Conservation (phyloP, 805 yeast genomes). For the Brettanomyces anomalus region DNA sequence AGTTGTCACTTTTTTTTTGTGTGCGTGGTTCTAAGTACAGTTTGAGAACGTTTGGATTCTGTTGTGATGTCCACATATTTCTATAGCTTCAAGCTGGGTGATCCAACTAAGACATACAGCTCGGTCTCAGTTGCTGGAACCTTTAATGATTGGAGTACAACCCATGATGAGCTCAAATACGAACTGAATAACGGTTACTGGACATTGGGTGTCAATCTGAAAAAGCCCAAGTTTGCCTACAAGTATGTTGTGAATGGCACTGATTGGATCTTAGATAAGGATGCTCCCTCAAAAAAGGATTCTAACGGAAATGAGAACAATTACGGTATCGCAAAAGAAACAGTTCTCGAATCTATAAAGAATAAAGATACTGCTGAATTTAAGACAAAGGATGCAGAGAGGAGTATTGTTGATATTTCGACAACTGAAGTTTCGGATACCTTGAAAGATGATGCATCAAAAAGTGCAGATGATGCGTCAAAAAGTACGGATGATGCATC, state of each 20-base stretch:
- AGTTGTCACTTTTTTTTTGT: too few species aligned
- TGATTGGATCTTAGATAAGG: conserved; percentile 20
- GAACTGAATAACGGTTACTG: conserved; percentile 5
- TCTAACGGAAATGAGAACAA: conserved; percentile 21
- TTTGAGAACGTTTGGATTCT: too few species aligned
- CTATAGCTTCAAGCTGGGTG: conserved; percentile 2
- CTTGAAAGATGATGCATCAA: not conserved
- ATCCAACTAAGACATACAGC: conserved; percentile 7
- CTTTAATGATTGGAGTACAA: conserved; percentile 13
- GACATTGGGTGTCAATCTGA: conserved; percentile 1
- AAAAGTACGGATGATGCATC: not conserved
- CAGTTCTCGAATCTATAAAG: not conserved
- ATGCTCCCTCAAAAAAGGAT: conserved; percentile 16
- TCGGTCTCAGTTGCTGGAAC: conserved; percentile 14
- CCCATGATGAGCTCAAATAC: conserved; percentile 4
- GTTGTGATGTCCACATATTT: conserved; percentile 1
- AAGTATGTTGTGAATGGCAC: conserved; percentile 21
- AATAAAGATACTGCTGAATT: not conserved
- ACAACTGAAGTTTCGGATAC: not conserved
- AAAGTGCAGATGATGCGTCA: not conserved
- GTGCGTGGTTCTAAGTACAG: too few species aligned
- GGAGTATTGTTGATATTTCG: too few species aligned
- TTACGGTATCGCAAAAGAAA: conserved; percentile 7
- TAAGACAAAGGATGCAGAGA: not conserved
- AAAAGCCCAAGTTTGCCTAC: conserved; percentile 10